Evolutionary conservation across 2,329 filamentous ascomycete species (phyloP), one percentile per base, ranked within the genome.

Genomic region (Cladosporium colombiae): DNA sequence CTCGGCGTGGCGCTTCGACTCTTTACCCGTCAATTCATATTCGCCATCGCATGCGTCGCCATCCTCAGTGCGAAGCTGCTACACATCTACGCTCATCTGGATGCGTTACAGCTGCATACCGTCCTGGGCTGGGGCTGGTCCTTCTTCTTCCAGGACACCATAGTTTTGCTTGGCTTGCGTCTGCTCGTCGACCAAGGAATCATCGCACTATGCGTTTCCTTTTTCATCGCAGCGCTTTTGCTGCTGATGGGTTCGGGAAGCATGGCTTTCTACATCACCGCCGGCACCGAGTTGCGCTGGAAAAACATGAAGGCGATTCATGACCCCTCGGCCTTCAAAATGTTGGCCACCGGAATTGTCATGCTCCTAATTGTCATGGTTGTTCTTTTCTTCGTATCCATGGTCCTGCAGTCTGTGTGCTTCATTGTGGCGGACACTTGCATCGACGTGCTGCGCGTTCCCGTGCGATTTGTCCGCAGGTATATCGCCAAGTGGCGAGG

Each of bases 251-350:
- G 61, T 7, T 55, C 61, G 6, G 61, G 61, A 37, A 63, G 61
- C 49, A 63, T 56, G 61, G 61, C 61, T 3, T 63, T 63, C 25
- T 63, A 63, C 50, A 35, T 63, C 27, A 63, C 61, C 23, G 50
- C 61, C 11, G 61, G 61, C 14, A 63, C 61, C 23, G 61, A 63
- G 23, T n/a, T 63, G 35, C 61, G 61, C 23, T 63, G 61, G 61
- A 63, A 63, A 23, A 63, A 63, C 50, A 63, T 63, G 61, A 63
- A 63, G 25, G 61, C 61, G 11, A 63, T 63, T n/a, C 61, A 63
- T 63, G 61, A 63, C 35, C 61, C 61, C 14, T 63, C 61, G 5
- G 61, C 61, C 5, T 63, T 63, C 23, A 63, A 63, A 63, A 63
- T 63, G 61, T 25, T 63, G 61, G 61, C 61, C 50, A 63, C 61